Evolutionary conservation across 257 asterid species (phyloP), one percentile per base, ranked within the genome.

Genomic region (Solanum sparsipilum): DNA sequence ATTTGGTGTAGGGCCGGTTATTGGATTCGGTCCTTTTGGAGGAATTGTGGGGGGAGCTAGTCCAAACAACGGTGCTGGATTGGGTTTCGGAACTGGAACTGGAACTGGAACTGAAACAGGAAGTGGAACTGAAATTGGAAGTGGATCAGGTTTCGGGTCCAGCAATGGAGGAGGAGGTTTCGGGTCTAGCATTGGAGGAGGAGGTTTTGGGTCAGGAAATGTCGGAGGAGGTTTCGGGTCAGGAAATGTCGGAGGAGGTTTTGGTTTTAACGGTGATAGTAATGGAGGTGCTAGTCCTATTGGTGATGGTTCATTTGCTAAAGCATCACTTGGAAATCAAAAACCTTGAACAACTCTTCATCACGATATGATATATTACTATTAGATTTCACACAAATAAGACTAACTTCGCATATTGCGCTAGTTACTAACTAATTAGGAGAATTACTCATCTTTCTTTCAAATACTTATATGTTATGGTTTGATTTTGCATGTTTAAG

Each of bases 1-100:
- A 1, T 27, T n/a, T n/a, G 88, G 67, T 74, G 87, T 75, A 5
- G 89, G 81, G 1, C 84, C 79, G 29, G 85, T 31, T 52, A 48
- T 71, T 32, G 83, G 85, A 18, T 63, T 39, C 5, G 87, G 88
- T 79, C 85, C 68, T 46, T 81, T 81, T 46, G 89, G 87, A 13
- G 74, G 86, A 44, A 85, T 52, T 56, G 39, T 72, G 27, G 65
- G 84, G 44, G 91, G 90, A 15, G 34, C 44, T 7, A 87, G 86
- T 15, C 31, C 46, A 34, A 36, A 20, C 9, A 36, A 20, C 4
- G 34, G 85, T 13, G 86, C 73, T 21, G 38, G 78, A 41, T 16
- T 72, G 18, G 68, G 87, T 9, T n/a, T 85, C 34, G 82, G 71
- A 63, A 12, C 7, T 10, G 78, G 52, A n/a, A 52, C 34, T 67